phyloP scores from a whole-genome alignment of 106 monocot genomes.

The Dactylorhiza incarnata region DNA sequence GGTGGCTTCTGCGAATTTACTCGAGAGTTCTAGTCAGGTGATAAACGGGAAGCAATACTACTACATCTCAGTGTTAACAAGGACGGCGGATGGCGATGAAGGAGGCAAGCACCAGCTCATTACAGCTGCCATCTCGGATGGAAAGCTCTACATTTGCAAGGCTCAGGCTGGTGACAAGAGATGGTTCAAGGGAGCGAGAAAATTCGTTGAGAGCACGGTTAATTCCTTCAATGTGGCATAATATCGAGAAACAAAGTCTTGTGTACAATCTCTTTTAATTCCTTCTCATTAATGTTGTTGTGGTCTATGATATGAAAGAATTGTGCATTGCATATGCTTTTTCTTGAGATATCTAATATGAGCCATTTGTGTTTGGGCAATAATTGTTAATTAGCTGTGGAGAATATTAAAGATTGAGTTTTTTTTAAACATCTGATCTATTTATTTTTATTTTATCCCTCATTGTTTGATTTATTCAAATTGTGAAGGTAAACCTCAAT shows the following conservation, averaged over 20 bases:
- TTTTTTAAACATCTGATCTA: no score
- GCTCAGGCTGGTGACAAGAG: slow-evolving; percentile 98
- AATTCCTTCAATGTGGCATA: slow-evolving; percentile 82
- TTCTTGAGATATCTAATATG: no score
- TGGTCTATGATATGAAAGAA: no score
- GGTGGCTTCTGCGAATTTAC: slow-evolving; percentile 82
- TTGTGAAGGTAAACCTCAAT: no score
- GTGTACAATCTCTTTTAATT: no score
- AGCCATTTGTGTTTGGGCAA: no score
- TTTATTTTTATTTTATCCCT: no score
- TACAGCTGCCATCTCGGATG: slow-evolving; percentile 60
- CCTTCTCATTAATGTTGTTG: no score
- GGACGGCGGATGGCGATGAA: slow-evolving; percentile 97
- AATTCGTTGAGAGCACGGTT: slow-evolving; percentile 70
- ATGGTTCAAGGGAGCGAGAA: slow-evolving; percentile 99
- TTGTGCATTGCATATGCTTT: no score
- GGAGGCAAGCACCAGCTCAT: slow-evolving; percentile 95
- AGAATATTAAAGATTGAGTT: no score
- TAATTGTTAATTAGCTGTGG: no score
- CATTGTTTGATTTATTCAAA: no score
- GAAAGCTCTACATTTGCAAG: slow-evolving; percentile 98
- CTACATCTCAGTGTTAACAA: slow-evolving; percentile 64
- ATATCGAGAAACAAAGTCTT: neutral
- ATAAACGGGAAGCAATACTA: slow-evolving; percentile 70
- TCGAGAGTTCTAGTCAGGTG: slow-evolving; percentile 42